Conservation (phyloP, 768 basidiomycete genomes). For the Trametes punicea region DNA sequence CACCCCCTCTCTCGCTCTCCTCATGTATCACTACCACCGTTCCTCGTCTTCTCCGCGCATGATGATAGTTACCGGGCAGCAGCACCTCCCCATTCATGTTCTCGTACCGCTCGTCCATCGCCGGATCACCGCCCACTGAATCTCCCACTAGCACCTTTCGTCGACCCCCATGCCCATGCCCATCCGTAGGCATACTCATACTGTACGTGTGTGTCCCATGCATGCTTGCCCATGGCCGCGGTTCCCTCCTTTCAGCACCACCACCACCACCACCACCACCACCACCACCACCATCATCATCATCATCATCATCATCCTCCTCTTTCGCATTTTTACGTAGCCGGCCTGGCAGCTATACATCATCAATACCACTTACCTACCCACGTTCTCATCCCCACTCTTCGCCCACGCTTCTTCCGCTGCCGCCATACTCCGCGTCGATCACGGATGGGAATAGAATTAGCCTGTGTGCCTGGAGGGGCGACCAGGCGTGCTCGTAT, state of each 20-base stretch:
- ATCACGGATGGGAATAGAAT: conserved; percentile 16
- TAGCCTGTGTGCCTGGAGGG: conserved; percentile 14
- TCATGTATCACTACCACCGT: conserved; percentile 18
- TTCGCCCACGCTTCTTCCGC: background rate
- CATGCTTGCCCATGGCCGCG: background rate
- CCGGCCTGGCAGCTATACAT: background rate
- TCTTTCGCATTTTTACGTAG: background rate
- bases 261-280: too few species aligned
- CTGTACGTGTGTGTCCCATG: too few species aligned
- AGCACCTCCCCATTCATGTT: background rate
- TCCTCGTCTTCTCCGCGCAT: background rate
- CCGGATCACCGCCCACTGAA: too few species aligned
- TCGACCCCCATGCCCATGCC: too few species aligned
- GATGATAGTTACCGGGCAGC: background rate
- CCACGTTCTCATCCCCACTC: background rate
- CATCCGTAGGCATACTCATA: too few species aligned
- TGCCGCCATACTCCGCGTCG: too few species aligned
- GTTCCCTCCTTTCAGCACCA: background rate
- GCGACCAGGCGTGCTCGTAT: conserved; percentile 18
- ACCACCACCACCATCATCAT: too few species aligned
- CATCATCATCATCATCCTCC: background rate
- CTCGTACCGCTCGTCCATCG: background rate
- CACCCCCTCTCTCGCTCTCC: background rate
- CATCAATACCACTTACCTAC: background rate
- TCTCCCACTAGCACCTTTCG: too few species aligned